Percentiles rank a stretch among this genome's conserved stretches.
Evolutionary conservation across 2,329 filamentous ascomycete species (phyloP).

Genomic region (Triangularia setosa): DNA sequence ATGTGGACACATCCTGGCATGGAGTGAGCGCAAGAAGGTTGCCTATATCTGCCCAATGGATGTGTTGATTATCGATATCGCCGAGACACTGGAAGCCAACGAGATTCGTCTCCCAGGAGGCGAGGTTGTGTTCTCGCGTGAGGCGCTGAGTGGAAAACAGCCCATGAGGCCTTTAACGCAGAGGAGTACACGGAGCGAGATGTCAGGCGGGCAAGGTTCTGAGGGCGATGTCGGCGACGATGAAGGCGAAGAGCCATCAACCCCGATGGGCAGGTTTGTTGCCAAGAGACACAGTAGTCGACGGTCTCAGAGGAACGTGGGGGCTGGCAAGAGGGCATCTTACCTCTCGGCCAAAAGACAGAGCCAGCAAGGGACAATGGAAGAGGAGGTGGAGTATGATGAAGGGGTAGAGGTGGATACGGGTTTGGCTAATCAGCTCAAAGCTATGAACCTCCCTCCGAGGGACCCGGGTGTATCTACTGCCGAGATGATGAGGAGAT

Average conservation of each 20-base stretch:
- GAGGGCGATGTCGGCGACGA: conserved; percentile 1
- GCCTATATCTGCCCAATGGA: conserved; percentile 97
- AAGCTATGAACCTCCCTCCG: not conserved
- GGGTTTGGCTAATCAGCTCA: not conserved
- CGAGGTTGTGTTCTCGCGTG: conserved; percentile 15
- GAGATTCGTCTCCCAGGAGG: conserved; percentile 66
- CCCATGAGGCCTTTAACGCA: conserved; percentile 8
- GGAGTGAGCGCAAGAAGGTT: conserved; percentile 72
- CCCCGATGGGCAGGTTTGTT: not conserved
- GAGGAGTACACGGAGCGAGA: conserved; percentile 6
- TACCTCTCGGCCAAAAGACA: not conserved
- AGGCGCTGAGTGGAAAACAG: not conserved
- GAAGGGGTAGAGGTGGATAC: conserved; percentile 22
- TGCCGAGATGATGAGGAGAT: conserved; percentile 1
- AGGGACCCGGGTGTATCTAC: not conserved
- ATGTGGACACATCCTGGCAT: conserved; percentile 87
- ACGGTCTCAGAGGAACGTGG: conserved; percentile 7
- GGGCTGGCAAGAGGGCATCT: not conserved
- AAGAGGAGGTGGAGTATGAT: conserved; percentile 14
- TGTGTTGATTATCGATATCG: conserved; percentile 79
- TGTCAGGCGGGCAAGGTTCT: not conserved
- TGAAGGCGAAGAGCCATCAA: conserved; percentile 8
- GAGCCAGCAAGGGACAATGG: not conserved
- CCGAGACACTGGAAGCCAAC: conserved; percentile 66
- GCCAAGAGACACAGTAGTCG: conserved; percentile 7